phyloP scores from a whole-genome alignment of 148 eudicot species.

The Camellia granthamiana region DNA sequence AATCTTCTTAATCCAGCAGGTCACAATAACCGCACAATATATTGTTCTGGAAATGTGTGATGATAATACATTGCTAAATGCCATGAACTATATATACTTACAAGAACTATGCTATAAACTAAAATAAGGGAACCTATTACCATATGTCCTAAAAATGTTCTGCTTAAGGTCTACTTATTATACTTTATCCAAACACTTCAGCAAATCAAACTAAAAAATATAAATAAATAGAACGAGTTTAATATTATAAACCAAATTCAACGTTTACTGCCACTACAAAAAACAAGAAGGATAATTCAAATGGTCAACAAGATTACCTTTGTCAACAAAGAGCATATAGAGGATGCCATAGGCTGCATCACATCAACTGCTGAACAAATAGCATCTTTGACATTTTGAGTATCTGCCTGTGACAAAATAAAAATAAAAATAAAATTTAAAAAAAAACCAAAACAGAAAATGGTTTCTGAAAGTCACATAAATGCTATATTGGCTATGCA shows the following conservation, averaged over 20 bases:
- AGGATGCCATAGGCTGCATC: constrained; percentile 79
- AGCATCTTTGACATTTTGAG: constrained; percentile 55
- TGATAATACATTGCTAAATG: background rate
- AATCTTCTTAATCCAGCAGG: background rate
- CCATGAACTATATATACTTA: background rate
- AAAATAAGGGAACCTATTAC: background rate
- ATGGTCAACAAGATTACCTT: constrained; percentile 39
- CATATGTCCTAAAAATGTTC: background rate
- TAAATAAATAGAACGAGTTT: background rate
- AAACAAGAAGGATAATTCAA: background rate
- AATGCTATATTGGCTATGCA: background rate
- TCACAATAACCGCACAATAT: background rate
- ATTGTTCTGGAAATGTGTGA: background rate
- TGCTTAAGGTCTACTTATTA: background rate
- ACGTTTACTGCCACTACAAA: background rate
- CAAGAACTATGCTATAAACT: background rate
- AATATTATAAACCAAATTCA: background rate
- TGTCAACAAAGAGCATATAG: constrained; percentile 49
- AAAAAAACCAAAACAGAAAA: background rate
- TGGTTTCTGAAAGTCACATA: background rate
- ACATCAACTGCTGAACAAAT: constrained; percentile 83
- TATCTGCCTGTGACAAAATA: constrained; percentile 51
- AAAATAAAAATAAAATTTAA: too few species aligned
- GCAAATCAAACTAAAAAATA: background rate
- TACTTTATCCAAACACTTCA: background rate